phyloP scores from a whole-genome alignment of 148 eudicot species.

The Tetragonia tetragonoides region DNA sequence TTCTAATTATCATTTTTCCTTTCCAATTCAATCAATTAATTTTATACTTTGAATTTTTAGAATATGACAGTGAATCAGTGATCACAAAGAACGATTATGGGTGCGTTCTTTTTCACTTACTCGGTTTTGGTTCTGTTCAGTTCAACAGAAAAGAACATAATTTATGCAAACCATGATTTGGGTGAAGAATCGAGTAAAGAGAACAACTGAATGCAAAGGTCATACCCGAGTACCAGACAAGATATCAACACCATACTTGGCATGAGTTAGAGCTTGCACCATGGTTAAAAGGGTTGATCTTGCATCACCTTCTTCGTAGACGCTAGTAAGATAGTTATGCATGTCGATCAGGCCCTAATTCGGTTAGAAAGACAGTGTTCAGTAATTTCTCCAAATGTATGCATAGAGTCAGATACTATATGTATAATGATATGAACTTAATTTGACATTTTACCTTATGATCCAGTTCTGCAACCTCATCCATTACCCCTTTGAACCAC shows the following conservation, averaged over 20 bases:
- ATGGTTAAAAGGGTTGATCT: constrained; percentile 89
- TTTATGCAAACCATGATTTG: neutral
- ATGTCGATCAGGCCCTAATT: constrained; percentile 82
- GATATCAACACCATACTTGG: constrained; percentile 92
- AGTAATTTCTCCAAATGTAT: neutral
- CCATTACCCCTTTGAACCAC: constrained; percentile 98
- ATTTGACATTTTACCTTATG: constrained; percentile 49
- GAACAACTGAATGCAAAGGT: constrained; percentile 2
- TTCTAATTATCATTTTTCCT: neutral
- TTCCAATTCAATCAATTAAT: neutral
- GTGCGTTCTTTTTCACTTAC: too few species aligned
- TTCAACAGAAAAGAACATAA: too few species aligned
- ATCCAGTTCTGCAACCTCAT: constrained; percentile 93
- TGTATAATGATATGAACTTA: too few species aligned
- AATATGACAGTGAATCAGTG: neutral
- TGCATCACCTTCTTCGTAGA: constrained; percentile 97
- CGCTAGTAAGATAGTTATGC: constrained; percentile 96
- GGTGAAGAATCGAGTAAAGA: neutral
- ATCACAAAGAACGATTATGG: neutral
- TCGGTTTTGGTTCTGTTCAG: too few species aligned
- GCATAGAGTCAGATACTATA: neutral
- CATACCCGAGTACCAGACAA: constrained; percentile 91
- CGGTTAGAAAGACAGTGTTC: neutral
- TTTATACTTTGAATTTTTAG: neutral
- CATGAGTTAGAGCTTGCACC: constrained; percentile 92